Evolutionary conservation across 768 basidiomycete genomes (phyloP), one percentile per base, ranked within the genome.

Genomic region (Amanita polypyramis): DNA sequence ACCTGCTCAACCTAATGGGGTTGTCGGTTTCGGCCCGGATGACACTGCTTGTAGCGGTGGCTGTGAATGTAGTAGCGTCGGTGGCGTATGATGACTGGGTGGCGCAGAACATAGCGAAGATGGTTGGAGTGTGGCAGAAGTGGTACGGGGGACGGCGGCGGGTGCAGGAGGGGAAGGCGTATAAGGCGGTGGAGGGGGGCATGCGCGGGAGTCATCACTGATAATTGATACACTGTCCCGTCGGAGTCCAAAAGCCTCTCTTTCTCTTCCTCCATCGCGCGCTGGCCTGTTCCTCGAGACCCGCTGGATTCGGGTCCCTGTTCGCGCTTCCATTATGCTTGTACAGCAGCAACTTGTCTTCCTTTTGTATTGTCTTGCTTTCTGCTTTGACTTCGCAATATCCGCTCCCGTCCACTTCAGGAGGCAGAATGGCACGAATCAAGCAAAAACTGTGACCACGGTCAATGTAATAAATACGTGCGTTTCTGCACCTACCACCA

Each of bases 121-220:
- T 75, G 25, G 65, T 85, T n/a, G 79, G 76, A 3, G 56, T 60
- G 32, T 51, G 77, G 52, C 60, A 66, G 49, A 62, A 64, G 43
- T 67, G 72, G 60, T 67, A 67, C 54, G 66, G 62, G 43, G 69
- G 66, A 41, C 70, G 70, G 48, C 65, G 76, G 51, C 69, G 83
- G 49, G 69, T 68, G 41, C 68, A 70, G 39, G 79, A 79, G 11
- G 84, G 82, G 4, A 91, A 91, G 61, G 65, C 75, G 43, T 98
- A 98, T 74, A 94, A 93, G 65, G 70, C 75, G 7, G 80, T 98
- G 2, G 88, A 91, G 56, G 79, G 81, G 17, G 81, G 78, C 29
- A 79, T 83, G 79, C 64, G 65, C 51, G n/a, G n/a, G n/a, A 67
- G 55, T 15, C 21, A 39, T 15, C 12, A n/a, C 6, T 45, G 15